These are phyloP conservation scores for Kwoniella botswanensis DNA, from an alignment of 768 basidiomycete species.

Conservation along the genomic window DNA sequence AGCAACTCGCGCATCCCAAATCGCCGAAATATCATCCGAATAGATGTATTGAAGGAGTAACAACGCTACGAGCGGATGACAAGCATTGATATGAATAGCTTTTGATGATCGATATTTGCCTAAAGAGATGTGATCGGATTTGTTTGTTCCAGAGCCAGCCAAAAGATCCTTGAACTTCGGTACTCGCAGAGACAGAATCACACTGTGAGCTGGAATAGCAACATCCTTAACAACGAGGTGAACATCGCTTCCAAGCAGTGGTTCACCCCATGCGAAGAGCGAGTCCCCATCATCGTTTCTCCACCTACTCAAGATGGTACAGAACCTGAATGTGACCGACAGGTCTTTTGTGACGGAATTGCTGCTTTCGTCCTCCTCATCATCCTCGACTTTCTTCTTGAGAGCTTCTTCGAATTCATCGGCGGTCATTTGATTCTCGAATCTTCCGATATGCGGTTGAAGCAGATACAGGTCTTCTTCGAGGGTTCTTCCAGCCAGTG, in stretches of 20 bases:
- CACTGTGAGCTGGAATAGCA: constrained; percentile 50
- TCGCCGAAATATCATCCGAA: constrained; percentile 76
- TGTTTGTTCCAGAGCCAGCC: constrained; percentile 15
- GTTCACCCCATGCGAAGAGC: constrained; percentile 52
- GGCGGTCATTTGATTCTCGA: constrained; percentile 47
- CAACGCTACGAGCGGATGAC: constrained; percentile 71
- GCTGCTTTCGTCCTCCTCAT: constrained; percentile 61
- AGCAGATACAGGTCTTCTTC: constrained; percentile 70
- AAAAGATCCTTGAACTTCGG: constrained; percentile 29
- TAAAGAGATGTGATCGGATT: constrained; percentile 17
- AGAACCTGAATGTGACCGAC: constrained; percentile 46
- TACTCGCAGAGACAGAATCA: constrained; percentile 33
- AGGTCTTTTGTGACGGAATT: constrained; percentile 55
- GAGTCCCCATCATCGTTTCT: constrained; percentile 43
- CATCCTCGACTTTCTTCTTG: constrained; percentile 51
- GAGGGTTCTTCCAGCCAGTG: constrained; percentile 65
- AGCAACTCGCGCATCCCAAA: constrained; percentile 80
- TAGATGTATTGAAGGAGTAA: constrained; percentile 86
- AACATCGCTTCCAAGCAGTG: constrained; percentile 69
- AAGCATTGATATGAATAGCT: constrained; percentile 62
- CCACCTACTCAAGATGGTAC: constrained; percentile 52
- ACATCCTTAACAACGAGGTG: constrained; percentile 63
- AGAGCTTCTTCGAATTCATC: constrained; percentile 36
- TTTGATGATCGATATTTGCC: constrained; percentile 13
- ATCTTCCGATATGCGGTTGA: constrained; percentile 66